A percentile compares a stretch with the other conserved stretches of the same genome.
These are phyloP conservation scores for Leccinum uliginosum DNA, from an alignment of 768 basidiomycete genomes.

Conservation along the genomic window DNA sequence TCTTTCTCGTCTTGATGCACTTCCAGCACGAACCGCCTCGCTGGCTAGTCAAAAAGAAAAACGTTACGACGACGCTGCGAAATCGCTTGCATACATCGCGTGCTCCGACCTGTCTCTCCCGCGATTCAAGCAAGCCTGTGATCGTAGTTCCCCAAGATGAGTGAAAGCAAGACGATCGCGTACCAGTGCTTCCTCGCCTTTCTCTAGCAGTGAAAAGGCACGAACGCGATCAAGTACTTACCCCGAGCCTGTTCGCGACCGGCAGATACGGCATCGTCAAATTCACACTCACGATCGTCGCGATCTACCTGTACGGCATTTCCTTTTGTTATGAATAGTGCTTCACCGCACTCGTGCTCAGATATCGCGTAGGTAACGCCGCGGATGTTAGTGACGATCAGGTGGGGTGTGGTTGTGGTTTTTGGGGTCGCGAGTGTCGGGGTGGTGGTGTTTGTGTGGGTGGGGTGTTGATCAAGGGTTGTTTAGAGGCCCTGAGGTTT, in stretches of 20 bases:
- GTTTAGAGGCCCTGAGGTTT: constrained; percentile 26
- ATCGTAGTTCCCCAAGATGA: constrained; percentile 31
- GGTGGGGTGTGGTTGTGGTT: constrained; percentile 24
- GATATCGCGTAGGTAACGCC: constrained; percentile 35
- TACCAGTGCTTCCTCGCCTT: constrained; percentile 31
- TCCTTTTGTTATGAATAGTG: constrained; percentile 35
- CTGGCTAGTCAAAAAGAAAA: constrained; percentile 35
- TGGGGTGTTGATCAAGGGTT: constrained; percentile 36
- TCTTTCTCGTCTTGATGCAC: constrained; percentile 35
- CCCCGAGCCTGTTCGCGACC: constrained; percentile 32
- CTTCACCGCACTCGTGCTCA: constrained; percentile 31
- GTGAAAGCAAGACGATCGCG: constrained; percentile 25
- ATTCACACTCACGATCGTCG: constrained; percentile 28
- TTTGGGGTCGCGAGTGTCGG: constrained; percentile 28
- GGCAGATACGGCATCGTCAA: constrained; percentile 42
- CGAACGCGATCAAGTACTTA: constrained; percentile 39
- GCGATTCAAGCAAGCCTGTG: constrained; percentile 25
- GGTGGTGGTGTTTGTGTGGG: constrained; percentile 33
- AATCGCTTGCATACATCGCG: constrained; percentile 28
- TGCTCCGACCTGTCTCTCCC: constrained; percentile 22
- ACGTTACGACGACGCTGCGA: constrained; percentile 30
- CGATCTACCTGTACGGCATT: constrained; percentile 35
- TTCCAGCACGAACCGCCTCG: constrained; percentile 40
- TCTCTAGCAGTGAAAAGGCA: constrained; percentile 37
- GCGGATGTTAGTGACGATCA: constrained; percentile 26